phyloP scores from a whole-genome alignment of 192 early-diverging fungal genomes.

The Geosiphon pyriformis region DNA sequence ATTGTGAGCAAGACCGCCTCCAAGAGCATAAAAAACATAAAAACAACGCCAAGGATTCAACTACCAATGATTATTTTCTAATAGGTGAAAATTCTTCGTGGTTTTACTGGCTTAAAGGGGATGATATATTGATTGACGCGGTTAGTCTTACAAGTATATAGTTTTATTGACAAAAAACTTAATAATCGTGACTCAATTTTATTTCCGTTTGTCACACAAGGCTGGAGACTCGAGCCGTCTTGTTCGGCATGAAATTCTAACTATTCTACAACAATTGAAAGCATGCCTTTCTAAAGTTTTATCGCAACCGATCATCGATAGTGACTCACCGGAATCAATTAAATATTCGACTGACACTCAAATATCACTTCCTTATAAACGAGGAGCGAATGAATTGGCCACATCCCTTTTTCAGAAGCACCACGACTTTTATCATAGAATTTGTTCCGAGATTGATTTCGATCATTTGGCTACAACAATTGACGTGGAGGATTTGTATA shows the following conservation, averaged over 20 bases:
- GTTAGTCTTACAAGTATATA: constrained; percentile 32
- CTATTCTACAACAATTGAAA: constrained; percentile 23
- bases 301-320: neutral
- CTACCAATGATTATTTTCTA: neutral
- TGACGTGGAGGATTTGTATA: constrained; percentile 46
- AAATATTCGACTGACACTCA: too few relatives aligned
- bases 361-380: too few relatives aligned
- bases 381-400: neutral
- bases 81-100: constrained; percentile 27
- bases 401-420: constrained; percentile 21
- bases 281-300: constrained; percentile 3
- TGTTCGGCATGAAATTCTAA: constrained; percentile 21
- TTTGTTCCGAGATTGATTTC: constrained; percentile 33
- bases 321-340: neutral
- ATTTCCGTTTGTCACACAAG: neutral
- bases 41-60: constrained; percentile 16
- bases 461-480: constrained; percentile 38
- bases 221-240: constrained; percentile 21
- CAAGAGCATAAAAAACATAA: constrained; percentile 26
- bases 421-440: constrained; percentile 29
- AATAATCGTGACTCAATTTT: constrained; percentile 3
- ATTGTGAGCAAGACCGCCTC: constrained; percentile 31
- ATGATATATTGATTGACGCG: constrained; percentile 37
- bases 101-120: constrained; percentile 43
- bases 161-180: constrained; percentile 12